These are phyloP conservation scores for Scheffersomyces titani DNA, from an alignment of 1,139 yeast genomes.

Conservation along the genomic window DNA sequence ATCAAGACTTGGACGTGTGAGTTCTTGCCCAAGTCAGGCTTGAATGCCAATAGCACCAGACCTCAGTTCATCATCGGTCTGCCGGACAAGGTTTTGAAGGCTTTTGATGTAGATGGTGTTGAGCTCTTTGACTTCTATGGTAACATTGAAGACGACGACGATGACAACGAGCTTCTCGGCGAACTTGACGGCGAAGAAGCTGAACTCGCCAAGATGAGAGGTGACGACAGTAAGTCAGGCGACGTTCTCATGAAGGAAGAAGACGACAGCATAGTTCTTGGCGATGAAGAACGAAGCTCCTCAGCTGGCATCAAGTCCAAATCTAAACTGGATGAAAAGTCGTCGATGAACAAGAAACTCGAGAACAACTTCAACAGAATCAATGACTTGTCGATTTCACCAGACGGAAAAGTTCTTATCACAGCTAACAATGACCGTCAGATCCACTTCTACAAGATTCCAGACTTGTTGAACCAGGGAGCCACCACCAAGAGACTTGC, in stretches of 20 bases:
- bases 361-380: constrained; percentile 48
- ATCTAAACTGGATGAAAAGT: neutral
- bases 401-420: constrained; percentile 61
- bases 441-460: constrained; percentile 52
- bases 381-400: constrained; percentile 65
- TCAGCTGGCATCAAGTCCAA: neutral
- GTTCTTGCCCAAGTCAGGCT: constrained; percentile 53
- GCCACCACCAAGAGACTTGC: constrained; percentile 38
- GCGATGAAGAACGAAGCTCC: neutral
- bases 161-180: constrained; percentile 4
- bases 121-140: constrained; percentile 48
- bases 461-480: constrained; percentile 33
- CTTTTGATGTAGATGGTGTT: constrained; percentile 53
- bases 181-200: constrained; percentile 1
- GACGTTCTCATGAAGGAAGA: neutral
- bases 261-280: neutral
- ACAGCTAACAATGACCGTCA: constrained; percentile 64
- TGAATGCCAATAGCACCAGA: constrained; percentile 23
- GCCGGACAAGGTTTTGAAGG: constrained; percentile 70
- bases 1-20: constrained; percentile 66
- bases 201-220: constrained; percentile 1
- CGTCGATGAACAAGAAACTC: constrained; percentile 10
- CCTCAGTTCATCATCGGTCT: constrained; percentile 72
- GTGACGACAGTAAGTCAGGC: constrained; percentile 2
- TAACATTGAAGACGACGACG: constrained; percentile 32